These are phyloP conservation scores for Coniochaeta ligniaria DNA, from an alignment of 2,329 filamentous ascomycete species.

Conservation along the genomic window DNA sequence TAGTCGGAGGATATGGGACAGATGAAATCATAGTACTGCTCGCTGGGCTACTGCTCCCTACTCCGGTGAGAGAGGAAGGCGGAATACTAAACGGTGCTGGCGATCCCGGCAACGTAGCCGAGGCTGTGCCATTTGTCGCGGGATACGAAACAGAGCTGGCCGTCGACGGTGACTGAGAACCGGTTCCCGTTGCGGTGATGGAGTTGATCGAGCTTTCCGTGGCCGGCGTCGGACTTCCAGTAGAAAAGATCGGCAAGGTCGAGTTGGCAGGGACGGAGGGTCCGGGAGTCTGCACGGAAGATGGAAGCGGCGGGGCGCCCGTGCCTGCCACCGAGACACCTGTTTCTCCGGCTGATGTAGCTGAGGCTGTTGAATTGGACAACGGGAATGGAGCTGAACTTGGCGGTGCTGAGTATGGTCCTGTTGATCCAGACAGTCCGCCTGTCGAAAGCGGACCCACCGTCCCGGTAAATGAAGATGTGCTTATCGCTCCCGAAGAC, in stretches of 20 bases:
- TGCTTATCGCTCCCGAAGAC: slow-evolving; percentile 4
- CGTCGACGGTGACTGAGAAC: not conserved
- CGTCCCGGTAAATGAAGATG: not conserved
- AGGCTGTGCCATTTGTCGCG: not conserved
- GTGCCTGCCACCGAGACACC: not conserved
- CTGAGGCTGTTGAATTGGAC: not conserved
- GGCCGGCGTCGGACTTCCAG: not conserved
- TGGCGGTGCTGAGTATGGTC: not conserved
- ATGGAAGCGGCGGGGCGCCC: not conserved
- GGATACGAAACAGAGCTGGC: not conserved
- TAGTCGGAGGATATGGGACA: not conserved
- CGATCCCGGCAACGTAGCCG: not conserved
- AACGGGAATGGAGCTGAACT: not conserved
- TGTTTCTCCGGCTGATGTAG: not conserved
- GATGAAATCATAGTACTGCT: not conserved
- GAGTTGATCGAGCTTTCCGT: not conserved
- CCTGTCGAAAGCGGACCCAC: slow-evolving; percentile 6
- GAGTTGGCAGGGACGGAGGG: not conserved
- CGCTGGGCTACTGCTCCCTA: not conserved
- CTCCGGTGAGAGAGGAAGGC: not conserved
- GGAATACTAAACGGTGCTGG: not conserved
- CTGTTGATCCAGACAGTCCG: not conserved
- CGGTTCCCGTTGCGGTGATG: not conserved
- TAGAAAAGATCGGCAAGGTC: not conserved
- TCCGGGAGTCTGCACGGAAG: not conserved